These are phyloP conservation scores for Solanum pinnatisectum DNA, from an alignment of 257 asterid species.

Conservation along the genomic window DNA sequence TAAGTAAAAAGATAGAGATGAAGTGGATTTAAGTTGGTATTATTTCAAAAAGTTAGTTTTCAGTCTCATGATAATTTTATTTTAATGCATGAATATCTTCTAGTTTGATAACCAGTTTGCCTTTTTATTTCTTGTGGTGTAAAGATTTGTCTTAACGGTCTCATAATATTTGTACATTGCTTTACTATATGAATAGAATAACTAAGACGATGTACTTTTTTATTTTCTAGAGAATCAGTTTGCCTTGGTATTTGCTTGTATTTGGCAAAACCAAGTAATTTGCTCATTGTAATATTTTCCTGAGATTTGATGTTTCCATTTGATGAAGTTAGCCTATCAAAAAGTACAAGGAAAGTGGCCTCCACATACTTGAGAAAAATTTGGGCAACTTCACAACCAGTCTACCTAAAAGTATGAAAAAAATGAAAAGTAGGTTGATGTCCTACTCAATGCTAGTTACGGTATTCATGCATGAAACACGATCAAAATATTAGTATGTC, in stretches of 20 bases:
- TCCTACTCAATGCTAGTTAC: neutral
- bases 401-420: neutral
- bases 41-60: neutral
- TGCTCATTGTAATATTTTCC: neutral
- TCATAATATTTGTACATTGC: neutral
- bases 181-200: neutral
- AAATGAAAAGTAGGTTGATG: neutral
- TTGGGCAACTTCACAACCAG: neutral
- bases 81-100: neutral
- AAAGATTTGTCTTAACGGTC: neutral
- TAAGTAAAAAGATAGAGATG: neutral
- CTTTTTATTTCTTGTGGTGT: neutral
- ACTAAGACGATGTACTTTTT: neutral
- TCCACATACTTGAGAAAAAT: neutral
- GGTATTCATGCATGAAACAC: neutral
- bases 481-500: neutral
- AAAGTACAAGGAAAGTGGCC: neutral
- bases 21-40: neutral
- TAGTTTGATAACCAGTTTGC: neutral
- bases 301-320: neutral
- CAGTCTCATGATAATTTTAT: neutral
- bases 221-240: neutral
- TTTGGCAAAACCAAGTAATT: neutral
- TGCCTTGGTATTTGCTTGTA: neutral
- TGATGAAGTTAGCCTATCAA: neutral